phyloP scores from a whole-genome alignment of 2,329 filamentous ascomycete genomes.

The Penicillium sp. region DNA sequence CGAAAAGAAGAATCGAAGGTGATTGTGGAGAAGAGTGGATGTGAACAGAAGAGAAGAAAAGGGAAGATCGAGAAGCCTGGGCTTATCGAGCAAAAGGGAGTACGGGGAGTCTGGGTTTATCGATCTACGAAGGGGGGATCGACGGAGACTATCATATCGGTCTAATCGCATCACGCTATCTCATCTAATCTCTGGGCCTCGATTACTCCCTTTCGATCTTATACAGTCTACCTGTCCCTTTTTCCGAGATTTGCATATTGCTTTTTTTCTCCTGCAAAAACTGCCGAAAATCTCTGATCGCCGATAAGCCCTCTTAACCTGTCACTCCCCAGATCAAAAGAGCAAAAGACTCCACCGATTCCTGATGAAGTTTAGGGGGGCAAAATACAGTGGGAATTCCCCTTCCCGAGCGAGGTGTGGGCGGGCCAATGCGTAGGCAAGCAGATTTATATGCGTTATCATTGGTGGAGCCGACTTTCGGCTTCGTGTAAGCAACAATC shows the following conservation, averaged over 20 bases:
- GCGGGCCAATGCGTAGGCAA: slow-evolving; percentile 27
- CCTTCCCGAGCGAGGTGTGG: slow-evolving; percentile 3
- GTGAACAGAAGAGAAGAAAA: slow-evolving; percentile 1
- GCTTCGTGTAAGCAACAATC: slow-evolving; percentile 22
- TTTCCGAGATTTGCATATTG: slow-evolving; percentile 4
- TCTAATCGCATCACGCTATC: slow-evolving; percentile 24
- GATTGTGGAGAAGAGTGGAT: background rate
- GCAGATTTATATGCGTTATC: slow-evolving; percentile 18
- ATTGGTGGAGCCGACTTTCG: slow-evolving; percentile 21
- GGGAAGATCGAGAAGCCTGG: background rate
- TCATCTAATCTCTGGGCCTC: slow-evolving; percentile 21
- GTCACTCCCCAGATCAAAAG: slow-evolving; percentile 29
- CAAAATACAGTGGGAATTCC: slow-evolving; percentile 7
- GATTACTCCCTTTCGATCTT: background rate
- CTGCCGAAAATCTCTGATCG: slow-evolving; percentile 7
- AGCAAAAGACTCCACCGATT: slow-evolving; percentile 26
- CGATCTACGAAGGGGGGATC: slow-evolving; percentile 29
- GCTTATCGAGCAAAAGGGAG: slow-evolving; percentile 18
- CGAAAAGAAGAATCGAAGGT: slow-evolving; percentile 2
- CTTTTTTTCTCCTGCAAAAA: slow-evolving; percentile 3
- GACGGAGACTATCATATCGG: slow-evolving; percentile 26
- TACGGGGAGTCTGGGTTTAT: slow-evolving; percentile 22
- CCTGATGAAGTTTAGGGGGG: slow-evolving; percentile 27
- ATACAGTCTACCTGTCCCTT: background rate
- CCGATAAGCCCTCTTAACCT: slow-evolving; percentile 2